phyloP scores from a whole-genome alignment of 768 basidiomycete species.

The Boletus rubescentipes region DNA sequence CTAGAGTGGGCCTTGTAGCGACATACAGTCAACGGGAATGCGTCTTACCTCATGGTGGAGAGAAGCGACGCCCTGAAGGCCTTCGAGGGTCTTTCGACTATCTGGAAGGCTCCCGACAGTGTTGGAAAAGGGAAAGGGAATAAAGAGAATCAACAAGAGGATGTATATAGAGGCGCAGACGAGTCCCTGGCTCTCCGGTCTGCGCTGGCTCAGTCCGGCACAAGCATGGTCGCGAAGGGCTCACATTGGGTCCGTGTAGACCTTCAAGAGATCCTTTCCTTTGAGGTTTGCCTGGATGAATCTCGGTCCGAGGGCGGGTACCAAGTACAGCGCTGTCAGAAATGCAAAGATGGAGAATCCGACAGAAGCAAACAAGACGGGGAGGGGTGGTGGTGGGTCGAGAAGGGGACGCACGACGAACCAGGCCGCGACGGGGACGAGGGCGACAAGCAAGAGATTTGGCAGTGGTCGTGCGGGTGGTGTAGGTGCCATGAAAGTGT shows the following conservation, averaged over 20 bases:
- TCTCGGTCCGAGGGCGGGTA: slow-evolving; percentile 79
- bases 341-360: slow-evolving; percentile 87
- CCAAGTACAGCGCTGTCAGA: slow-evolving; percentile 66
- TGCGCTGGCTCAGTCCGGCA: slow-evolving; percentile 31
- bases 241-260: slow-evolving; percentile 68
- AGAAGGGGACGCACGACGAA: slow-evolving; percentile 71
- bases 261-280: slow-evolving; percentile 87
- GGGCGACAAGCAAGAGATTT: slow-evolving; percentile 49
- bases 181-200: slow-evolving; percentile 93
- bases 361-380: slow-evolving; percentile 72
- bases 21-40: background rate
- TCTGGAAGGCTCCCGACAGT: slow-evolving; percentile 50
- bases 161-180: slow-evolving; percentile 90
- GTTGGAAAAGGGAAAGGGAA: slow-evolving; percentile 91
- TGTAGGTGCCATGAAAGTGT: slow-evolving; percentile 5
- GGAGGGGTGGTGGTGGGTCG: slow-evolving; percentile 65
- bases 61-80: slow-evolving; percentile 43
- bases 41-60: slow-evolving; percentile 71
- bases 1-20: slow-evolving; percentile 36
- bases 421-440: slow-evolving; percentile 71
- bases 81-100: slow-evolving; percentile 47
- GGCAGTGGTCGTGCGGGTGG: slow-evolving; percentile 50
- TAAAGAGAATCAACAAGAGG: slow-evolving; percentile 83
- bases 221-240: too few species aligned
- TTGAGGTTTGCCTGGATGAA: slow-evolving; percentile 82